Evolutionary conservation across 371 early-diverging fungal genomes (phyloP).

Genomic region (Rhizopus delemar): DNA sequence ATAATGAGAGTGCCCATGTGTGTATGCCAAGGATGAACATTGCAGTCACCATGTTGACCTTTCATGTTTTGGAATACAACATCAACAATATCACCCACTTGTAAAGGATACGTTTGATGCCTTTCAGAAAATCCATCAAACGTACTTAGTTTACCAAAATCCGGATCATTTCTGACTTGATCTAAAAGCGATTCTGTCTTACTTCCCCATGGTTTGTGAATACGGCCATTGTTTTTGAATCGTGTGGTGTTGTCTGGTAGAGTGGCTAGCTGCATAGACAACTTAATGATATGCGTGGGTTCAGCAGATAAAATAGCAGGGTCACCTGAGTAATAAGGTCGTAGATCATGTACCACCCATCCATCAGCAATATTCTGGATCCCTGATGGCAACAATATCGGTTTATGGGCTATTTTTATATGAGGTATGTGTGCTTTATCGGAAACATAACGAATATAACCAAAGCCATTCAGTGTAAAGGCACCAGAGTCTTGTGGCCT

Average conservation of each 20-base stretch:
- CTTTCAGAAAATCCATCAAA: conserved; percentile 24
- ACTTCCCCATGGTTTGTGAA: conserved; percentile 17
- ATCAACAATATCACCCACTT: conserved; percentile 31
- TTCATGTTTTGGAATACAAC: conserved; percentile 34
- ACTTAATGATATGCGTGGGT: conserved; percentile 24
- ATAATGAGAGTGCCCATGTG: conserved; percentile 44
- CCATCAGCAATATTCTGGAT: neutral
- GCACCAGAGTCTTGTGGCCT: neutral
- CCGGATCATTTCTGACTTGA: neutral
- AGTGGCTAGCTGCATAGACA: conserved; percentile 9
- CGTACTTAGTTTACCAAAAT: neutral
- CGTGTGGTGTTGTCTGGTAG: conserved; percentile 22
- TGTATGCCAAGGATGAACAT: conserved; percentile 45
- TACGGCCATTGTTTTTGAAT: conserved; percentile 22
- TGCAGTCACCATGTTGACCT: conserved; percentile 19
- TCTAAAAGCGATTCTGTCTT: conserved; percentile 11
- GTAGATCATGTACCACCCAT: conserved; percentile 10
- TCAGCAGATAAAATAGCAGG: conserved; percentile 1
- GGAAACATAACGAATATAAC: conserved; percentile 14
- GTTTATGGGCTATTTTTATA: neutral
- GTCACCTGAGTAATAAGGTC: neutral
- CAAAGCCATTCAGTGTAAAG: conserved; percentile 22
- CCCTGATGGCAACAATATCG: neutral
- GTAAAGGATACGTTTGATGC: conserved; percentile 31
- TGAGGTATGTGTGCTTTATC: neutral